Conservation (phyloP, 495 filamentous ascomycete species). For the Pseudevernia furfuracea region DNA sequence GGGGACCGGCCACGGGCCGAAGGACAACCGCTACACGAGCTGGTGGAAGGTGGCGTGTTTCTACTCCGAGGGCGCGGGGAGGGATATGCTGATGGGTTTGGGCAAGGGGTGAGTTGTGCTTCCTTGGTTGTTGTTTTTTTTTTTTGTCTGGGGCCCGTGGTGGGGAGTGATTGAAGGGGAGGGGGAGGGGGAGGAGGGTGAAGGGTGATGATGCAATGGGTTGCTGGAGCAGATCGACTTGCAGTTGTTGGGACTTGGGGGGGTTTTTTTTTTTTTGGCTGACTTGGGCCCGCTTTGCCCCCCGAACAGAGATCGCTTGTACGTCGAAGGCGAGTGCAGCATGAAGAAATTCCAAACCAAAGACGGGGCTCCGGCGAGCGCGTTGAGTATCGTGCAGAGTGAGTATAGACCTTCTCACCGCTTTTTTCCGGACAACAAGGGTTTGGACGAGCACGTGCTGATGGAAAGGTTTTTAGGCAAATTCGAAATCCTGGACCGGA, state of each 20-base stretch:
- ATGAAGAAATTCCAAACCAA: conserved; percentile 53
- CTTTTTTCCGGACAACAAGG: neutral
- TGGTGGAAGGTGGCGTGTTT: conserved; percentile 72
- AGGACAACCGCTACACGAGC: conserved; percentile 59
- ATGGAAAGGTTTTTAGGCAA: conserved; percentile 2
- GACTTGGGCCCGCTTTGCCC: conserved; percentile 4
- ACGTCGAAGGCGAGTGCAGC: conserved; percentile 63
- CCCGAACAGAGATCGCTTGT: conserved; percentile 53
- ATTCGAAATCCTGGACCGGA: conserved; percentile 21
- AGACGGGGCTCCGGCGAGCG: conserved; percentile 51
- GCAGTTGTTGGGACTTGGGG: too few relatives aligned
- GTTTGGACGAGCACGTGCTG: neutral
- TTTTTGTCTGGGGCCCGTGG: conserved; percentile 1
- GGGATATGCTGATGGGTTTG: conserved; percentile 57
- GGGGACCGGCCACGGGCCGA: conserved; percentile 43
- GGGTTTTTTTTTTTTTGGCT: too few relatives aligned
- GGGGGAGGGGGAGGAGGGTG: neutral
- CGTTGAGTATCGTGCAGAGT: conserved; percentile 67
- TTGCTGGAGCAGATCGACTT: too few relatives aligned
- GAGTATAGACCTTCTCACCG: too few relatives aligned
- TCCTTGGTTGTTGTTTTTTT: neutral
- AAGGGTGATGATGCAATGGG: neutral
- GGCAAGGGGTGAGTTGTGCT: conserved; percentile 65
- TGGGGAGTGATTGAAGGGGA: neutral
- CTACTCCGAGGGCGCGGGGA: conserved; percentile 44